Conservation (phyloP, 306 rosid species). For the Begonia loranthoides region DNA sequence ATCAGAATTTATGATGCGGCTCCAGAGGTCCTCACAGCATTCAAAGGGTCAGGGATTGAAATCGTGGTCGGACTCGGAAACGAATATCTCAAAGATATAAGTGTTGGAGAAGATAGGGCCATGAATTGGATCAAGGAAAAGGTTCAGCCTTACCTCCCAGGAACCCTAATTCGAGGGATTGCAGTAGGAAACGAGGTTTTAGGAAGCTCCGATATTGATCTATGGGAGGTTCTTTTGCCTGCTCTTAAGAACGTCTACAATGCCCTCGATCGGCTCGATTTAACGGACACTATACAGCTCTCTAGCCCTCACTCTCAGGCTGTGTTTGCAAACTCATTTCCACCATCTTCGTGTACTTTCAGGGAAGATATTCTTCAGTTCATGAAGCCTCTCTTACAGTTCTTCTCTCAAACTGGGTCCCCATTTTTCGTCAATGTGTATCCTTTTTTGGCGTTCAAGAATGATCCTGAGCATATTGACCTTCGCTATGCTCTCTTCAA, state of each 20-base stretch:
- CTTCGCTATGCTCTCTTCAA: slow-evolving; percentile 56
- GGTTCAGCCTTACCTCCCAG: slow-evolving; percentile 57
- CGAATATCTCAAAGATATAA: slow-evolving; percentile 32
- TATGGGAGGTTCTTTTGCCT: slow-evolving; percentile 56
- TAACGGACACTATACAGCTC: slow-evolving; percentile 34
- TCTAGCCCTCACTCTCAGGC: slow-evolving; percentile 82
- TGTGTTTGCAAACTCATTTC: slow-evolving; percentile 57
- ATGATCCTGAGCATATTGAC: slow-evolving; percentile 66
- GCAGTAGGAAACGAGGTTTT: slow-evolving; percentile 67
- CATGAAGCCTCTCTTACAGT: slow-evolving; percentile 64
- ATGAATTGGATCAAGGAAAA: slow-evolving; percentile 67
- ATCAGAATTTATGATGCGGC: slow-evolving; percentile 51
- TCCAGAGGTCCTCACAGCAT: slow-evolving; percentile 44
- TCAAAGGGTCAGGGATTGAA: slow-evolving; percentile 57
- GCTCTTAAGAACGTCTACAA: slow-evolving; percentile 47
- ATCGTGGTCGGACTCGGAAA: slow-evolving; percentile 37
- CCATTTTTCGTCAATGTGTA: slow-evolving; percentile 79
- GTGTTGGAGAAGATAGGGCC: slow-evolving; percentile 53
- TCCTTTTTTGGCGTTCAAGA: slow-evolving; percentile 74
- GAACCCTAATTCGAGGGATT: slow-evolving; percentile 49
- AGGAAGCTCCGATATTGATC: slow-evolving; percentile 28
- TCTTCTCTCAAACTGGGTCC: slow-evolving; percentile 54
- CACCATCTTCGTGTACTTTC: slow-evolving; percentile 69
- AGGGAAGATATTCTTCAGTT: slow-evolving; percentile 35
- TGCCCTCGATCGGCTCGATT: slow-evolving; percentile 30